phyloP scores from a whole-genome alignment of 2,329 filamentous ascomycete species.

The Beauveria sp. region DNA sequence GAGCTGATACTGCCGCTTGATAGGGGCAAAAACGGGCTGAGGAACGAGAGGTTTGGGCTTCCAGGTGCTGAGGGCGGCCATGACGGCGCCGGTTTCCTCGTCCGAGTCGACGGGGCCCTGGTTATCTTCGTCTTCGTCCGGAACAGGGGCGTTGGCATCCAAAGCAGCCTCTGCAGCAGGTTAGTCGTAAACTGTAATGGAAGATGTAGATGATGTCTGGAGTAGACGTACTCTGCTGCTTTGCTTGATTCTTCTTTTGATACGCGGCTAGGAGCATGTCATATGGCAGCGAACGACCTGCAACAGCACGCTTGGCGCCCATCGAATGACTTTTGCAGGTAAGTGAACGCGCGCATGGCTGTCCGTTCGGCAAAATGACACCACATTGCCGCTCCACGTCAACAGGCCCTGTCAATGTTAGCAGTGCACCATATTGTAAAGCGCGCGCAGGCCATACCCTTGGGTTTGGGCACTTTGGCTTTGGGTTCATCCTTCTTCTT shows the following conservation, averaged over 20 bases:
- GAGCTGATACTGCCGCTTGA: conserved; percentile 56
- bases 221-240: conserved; percentile 73
- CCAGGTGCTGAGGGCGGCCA: conserved; percentile 70
- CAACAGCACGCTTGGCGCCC: conserved; percentile 85
- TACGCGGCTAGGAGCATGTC: conserved; percentile 85
- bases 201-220: not conserved
- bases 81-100: conserved; percentile 84
- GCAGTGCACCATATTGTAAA: conserved; percentile 10
- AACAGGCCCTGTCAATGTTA: conserved; percentile 55
- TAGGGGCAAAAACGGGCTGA: conserved; percentile 53
- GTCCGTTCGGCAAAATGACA: conserved; percentile 76
- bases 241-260: conserved; percentile 97
- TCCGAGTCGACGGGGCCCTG: conserved; percentile 83
- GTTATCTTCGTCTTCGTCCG: conserved; percentile 76
- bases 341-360: conserved; percentile 77
- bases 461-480: conserved; percentile 73
- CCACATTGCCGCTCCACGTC: conserved; percentile 93
- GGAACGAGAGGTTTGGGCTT: conserved; percentile 70
- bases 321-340: conserved; percentile 95
- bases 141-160: conserved; percentile 84
- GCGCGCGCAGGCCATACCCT: conserved; percentile 42
- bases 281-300: conserved; percentile 79
- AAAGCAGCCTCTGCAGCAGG: conserved; percentile 70
- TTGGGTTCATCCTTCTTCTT: conserved; percentile 95
- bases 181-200: not conserved